Evolutionary conservation across 768 basidiomycete species (phyloP), one percentile per base, ranked within the genome.

Genomic region (Mycena albidolilacea): DNA sequence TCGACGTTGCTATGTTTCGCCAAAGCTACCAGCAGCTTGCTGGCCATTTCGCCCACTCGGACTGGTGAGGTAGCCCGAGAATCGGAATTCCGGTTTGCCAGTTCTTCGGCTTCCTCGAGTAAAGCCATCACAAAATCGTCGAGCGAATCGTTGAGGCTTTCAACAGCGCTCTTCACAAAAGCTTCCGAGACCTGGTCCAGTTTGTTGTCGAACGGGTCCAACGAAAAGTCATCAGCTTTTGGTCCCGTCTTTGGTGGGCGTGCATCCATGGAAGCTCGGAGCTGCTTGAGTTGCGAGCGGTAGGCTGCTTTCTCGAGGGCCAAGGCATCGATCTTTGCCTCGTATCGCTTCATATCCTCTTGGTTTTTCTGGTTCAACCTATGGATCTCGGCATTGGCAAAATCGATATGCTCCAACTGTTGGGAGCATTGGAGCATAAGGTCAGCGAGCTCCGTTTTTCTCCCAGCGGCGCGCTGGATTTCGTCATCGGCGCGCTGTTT

Each of bases 121-220:
- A 76, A n/a, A n/a, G 66, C 50, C 67, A 60, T 39, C n/a, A 70
- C 58, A 11, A 72, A 57, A n/a, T n/a, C 46, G 50, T 77, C 76
- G 8, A 77, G 19, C 1, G 70, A 66, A 15, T 73, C 66, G 59
- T 77, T 77, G 52, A 77, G 68, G 61, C 66, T 64, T 7, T 77
- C 69, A 6, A 77, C 57, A 38, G 46, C 59, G 59, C 48, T 44
- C 41, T 72, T 71, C 2, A 77, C 39, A 7, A 43, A 43, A 7
- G 65, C 65, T 52, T 72, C 76, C 39, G 76, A 77, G 17, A 75
- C 74, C 21, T 70, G 69, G 44, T 76, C 75, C 23, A 74, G 41
- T 35, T 67, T 50, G 57, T 73, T 71, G 48, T 72, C 71, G 41
- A 72, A 77, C 10, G 63, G 57, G 48, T 76, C 75, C 66, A 75